Conservation (phyloP, 2,329 filamentous ascomycete genomes). For the Ustulina deusta region DNA sequence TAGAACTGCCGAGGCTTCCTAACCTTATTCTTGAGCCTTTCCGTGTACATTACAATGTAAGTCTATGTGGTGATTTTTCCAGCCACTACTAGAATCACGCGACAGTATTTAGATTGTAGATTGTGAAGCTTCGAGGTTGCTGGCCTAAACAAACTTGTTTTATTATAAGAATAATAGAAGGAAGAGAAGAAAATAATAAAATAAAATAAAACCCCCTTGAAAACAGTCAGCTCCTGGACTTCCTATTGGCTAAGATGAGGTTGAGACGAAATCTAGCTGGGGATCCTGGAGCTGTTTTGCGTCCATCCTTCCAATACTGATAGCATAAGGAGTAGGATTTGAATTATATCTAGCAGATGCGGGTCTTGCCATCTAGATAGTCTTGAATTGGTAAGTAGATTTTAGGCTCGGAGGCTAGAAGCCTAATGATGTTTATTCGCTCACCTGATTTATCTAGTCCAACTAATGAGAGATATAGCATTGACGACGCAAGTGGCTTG, state of each 20-base stretch:
- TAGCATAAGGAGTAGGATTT: slow-evolving; percentile 29
- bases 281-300: background rate
- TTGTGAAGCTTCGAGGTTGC: background rate
- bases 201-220: background rate
- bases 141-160: background rate
- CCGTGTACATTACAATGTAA: background rate
- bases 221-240: background rate
- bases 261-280: slow-evolving; percentile 6
- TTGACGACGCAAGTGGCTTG: background rate
- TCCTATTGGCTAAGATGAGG: slow-evolving; percentile 17
- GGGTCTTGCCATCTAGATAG: slow-evolving; percentile 3
- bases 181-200: too few species aligned
- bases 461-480: background rate
- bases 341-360: slow-evolving; percentile 21
- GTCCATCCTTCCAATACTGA: slow-evolving; percentile 6
- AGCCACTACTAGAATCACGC: background rate
- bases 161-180: background rate
- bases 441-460: background rate
- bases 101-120: too few species aligned
- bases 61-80: background rate
- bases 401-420: background rate
- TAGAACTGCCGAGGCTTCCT: slow-evolving; percentile 15
- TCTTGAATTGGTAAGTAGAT: slow-evolving; percentile 2
- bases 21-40: background rate
- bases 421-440: background rate